A percentile compares a stretch with the other conserved stretches of the same genome.
Conservation (phyloP, 345 rosid genomes). For the Jatropha curcas region DNA sequence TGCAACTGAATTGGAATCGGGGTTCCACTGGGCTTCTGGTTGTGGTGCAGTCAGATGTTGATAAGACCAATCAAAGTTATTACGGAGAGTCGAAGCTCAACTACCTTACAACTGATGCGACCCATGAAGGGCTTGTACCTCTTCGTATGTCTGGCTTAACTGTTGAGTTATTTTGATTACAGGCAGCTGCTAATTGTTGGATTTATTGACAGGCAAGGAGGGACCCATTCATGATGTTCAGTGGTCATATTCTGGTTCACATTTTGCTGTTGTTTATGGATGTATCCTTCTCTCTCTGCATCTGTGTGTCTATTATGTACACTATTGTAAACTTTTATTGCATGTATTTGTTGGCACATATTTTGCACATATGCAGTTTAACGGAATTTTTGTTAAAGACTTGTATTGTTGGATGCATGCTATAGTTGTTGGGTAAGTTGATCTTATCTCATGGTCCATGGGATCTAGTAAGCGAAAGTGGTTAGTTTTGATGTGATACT, state of each 20-base stretch:
- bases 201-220: conserved; percentile 72
- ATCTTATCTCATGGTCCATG: not conserved
- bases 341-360: not conserved
- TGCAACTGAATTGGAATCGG: conserved; percentile 77
- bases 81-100: conserved; percentile 90
- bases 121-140: conserved; percentile 85
- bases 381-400: not conserved
- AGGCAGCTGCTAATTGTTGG: conserved; percentile 34
- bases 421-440: not conserved
- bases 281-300: conserved; percentile 79
- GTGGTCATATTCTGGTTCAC: conserved; percentile 87
- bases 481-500: not conserved
- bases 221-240: conserved; percentile 98
- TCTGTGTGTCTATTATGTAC: not conserved
- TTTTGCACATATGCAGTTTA: not conserved
- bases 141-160: conserved; percentile 61
- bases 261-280: conserved; percentile 96
- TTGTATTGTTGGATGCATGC: not conserved
- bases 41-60: conserved; percentile 89
- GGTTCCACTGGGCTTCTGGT: conserved; percentile 89
- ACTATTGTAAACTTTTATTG: not conserved
- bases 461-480: not conserved
- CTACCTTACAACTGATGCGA: conserved; percentile 84
- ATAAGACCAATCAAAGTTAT: conserved; percentile 93
- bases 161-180: not conserved